These are phyloP conservation scores for Lasiodiplodia gonubiensis DNA, from an alignment of 2,329 filamentous ascomycete species.

Conservation along the genomic window DNA sequence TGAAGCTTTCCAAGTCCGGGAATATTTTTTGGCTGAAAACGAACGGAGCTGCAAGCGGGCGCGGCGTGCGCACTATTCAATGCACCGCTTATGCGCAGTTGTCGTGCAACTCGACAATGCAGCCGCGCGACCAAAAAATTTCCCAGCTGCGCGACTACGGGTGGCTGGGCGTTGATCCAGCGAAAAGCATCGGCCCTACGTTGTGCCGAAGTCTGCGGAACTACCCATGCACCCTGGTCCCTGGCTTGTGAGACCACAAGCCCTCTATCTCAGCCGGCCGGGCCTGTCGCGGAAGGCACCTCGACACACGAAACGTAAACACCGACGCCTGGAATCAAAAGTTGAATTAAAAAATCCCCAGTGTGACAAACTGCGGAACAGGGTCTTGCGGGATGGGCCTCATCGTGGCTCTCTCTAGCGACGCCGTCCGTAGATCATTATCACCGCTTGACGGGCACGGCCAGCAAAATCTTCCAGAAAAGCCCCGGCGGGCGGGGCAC, in stretches of 20 bases:
- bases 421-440: slow-evolving; percentile 25
- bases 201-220: background rate
- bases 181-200: background rate
- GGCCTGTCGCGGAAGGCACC: background rate
- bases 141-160: background rate
- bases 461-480: slow-evolving; percentile 29
- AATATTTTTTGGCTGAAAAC: background rate
- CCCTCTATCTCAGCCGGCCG: slow-evolving; percentile 1
- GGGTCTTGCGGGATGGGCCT: slow-evolving; percentile 17
- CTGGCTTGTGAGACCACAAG: background rate
- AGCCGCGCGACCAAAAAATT: slow-evolving; percentile 5
- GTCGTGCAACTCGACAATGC: background rate
- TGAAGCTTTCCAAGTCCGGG: background rate
- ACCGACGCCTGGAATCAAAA: background rate
- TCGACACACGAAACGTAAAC: slow-evolving; percentile 17
- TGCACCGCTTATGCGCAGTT: slow-evolving; percentile 11
- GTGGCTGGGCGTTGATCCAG: background rate
- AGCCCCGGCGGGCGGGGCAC: slow-evolving; percentile 18
- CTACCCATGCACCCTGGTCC: background rate
- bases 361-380: slow-evolving; percentile 19
- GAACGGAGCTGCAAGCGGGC: background rate
- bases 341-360: slow-evolving; percentile 6
- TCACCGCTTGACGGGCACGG: slow-evolving; percentile 26
- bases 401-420: slow-evolving; percentile 15
- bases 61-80: background rate